These are phyloP conservation scores for Gossypium sturtianum DNA, from an alignment of 345 rosid genomes.

Conservation along the genomic window DNA sequence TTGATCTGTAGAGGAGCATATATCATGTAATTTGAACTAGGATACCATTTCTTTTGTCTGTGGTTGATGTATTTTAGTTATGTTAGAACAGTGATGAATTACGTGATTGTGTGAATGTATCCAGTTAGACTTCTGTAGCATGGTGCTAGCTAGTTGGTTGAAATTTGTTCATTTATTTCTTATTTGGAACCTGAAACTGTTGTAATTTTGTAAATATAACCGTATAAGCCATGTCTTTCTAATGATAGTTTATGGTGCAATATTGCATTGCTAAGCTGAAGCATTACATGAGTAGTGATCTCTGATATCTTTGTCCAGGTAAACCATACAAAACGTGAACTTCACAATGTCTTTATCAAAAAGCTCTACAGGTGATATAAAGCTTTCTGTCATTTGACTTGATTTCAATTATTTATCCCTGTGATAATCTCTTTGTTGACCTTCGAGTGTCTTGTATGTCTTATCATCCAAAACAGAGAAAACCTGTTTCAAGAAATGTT, in stretches of 20 bases:
- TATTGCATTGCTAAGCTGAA: not conserved
- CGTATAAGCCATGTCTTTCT: not conserved
- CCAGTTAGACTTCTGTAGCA: not conserved
- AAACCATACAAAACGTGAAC: conserved; percentile 86
- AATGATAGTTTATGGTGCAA: not conserved
- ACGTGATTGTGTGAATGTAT: not conserved
- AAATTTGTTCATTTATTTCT: not conserved
- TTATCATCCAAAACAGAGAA: conserved; percentile 53
- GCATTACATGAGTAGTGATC: not conserved
- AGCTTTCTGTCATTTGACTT: not conserved
- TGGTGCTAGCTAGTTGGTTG: not conserved
- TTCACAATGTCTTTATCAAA: conserved; percentile 83
- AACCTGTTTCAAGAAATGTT: conserved; percentile 96
- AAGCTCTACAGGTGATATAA: conserved; percentile 80
- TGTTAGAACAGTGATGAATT: not conserved
- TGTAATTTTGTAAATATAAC: not conserved
- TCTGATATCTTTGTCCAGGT: conserved; percentile 44
- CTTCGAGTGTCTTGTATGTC: not conserved
- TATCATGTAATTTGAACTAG: not conserved
- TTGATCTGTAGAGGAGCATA: not conserved
- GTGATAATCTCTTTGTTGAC: not conserved
- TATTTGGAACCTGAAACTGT: not conserved
- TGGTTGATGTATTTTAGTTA: not conserved
- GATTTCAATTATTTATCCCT: not conserved
- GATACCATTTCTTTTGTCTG: not conserved